phyloP scores from a whole-genome alignment of 2,329 filamentous ascomycete species.

The Amylocarpus encephaloides region DNA sequence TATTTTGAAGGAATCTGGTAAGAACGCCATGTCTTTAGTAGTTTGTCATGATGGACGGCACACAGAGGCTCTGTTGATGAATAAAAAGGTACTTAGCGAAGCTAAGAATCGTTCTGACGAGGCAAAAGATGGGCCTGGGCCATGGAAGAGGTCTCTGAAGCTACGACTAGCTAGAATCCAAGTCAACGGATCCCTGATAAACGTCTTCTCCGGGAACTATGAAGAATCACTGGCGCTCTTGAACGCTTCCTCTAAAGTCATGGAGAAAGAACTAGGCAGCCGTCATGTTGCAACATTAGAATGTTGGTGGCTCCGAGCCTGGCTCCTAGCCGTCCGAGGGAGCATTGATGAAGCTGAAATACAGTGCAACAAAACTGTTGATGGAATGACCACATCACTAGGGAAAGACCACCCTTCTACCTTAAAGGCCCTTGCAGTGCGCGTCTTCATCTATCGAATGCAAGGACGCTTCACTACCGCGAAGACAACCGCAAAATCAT shows the following conservation, averaged over 20 bases:
- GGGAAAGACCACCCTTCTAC: conserved; percentile 4
- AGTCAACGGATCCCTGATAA: not conserved
- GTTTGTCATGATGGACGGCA: too few relatives aligned
- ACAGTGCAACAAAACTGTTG: not conserved
- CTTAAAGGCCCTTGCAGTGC: conserved; percentile 2
- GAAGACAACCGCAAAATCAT: not conserved
- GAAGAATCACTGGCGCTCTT: not conserved
- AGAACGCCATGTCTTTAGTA: too few relatives aligned
- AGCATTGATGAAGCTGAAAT: not conserved
- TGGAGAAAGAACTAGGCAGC: not conserved
- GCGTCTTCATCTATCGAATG: not conserved
- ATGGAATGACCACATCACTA: not conserved
- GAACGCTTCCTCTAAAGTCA: not conserved
- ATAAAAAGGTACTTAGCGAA: too few relatives aligned
- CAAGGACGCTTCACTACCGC: conserved; percentile 4
- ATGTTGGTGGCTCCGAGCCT: not conserved
- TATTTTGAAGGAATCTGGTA: too few relatives aligned
- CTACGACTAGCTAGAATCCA: not conserved
- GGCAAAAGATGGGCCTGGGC: too few relatives aligned
- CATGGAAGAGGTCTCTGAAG: too few relatives aligned
- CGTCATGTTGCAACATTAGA: not conserved
- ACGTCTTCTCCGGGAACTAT: not conserved
- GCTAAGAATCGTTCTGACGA: too few relatives aligned
- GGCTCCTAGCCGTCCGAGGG: not conserved
- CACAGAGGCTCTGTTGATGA: too few relatives aligned